Base-by-base conservation (phyloP, 1,284 basidiomycete genomes). In the Cutaneotrichosporon sp. region DNA sequence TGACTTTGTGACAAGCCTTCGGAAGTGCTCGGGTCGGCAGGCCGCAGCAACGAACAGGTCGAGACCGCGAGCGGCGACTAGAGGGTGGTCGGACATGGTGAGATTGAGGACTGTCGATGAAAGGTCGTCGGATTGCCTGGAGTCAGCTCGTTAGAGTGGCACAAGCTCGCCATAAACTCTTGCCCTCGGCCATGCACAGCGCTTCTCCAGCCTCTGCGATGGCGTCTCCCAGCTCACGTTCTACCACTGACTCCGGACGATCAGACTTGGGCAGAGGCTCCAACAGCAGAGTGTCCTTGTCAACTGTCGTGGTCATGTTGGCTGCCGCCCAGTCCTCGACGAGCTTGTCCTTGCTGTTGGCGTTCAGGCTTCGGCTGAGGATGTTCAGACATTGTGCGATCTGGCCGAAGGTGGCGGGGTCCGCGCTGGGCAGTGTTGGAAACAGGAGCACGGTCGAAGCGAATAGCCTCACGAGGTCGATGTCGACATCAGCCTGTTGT, bases 41-140 rank as follows among this genome's bases (percentile, higher is more conserved):
- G 72, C 54, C 5, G 74, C 74, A 7, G 67, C 52, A 11, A 60
- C 68, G 46, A 76, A 72, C 25, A 76, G 53, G 13, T 71, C 67
- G 6, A 72, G 52, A 1, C 62, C 72, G 2, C 67, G 63, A 25
- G 52, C 53, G 11, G 68, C 59, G 22, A 69, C 50, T 7, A 38
- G 22, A 1, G 53, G 42, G 22, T 64, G 34, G 13, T 67, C 62
- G 1, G 36, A 25, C 46, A 49, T 13, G 8, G 33, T 46, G n/a
- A 74, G 46, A 7, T 56, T 58, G 2, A 69, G n/a, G 16, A 72
- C 66, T 6, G 71, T 60, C 33, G 66, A 62, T 5, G 71, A 67
- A 2, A 77, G 68, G 51, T 70, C 63, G 27, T 69, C 64, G 0
- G 59, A 63, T 36, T 56, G 51, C 73, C 75, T 75, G 52, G 2